These are phyloP conservation scores for Dictyostelium firmibasis DNA, from an alignment of 78 protist genomes.

Conservation along the genomic window DNA sequence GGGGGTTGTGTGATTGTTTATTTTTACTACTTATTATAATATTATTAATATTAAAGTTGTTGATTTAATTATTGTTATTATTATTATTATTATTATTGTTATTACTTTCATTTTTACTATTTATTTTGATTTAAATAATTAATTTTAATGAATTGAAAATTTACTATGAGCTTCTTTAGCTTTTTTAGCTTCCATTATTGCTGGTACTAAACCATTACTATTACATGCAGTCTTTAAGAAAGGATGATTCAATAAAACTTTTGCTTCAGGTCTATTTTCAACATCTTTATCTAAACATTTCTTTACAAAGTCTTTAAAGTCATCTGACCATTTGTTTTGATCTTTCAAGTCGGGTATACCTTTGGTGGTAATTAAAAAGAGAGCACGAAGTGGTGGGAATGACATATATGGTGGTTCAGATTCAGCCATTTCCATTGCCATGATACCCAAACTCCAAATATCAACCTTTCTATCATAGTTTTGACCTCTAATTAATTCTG, in stretches of 20 bases:
- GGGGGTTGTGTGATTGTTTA: not conserved
- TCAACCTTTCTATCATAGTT: conserved; percentile 93
- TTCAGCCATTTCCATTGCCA: too few relatives aligned
- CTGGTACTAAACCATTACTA: conserved; percentile 38
- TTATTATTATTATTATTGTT: not conserved
- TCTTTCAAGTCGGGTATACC: conserved; percentile 88
- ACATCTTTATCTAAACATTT: conserved; percentile 87
- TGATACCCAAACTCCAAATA: conserved; percentile 95
- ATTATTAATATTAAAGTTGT: too few relatives aligned
- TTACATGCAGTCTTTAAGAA: conserved; percentile 76
- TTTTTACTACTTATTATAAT: not conserved
- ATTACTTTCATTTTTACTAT: not conserved
- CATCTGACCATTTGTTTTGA: conserved; percentile 80
- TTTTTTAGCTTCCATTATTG: conserved; percentile 58
- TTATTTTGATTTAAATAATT: not conserved
- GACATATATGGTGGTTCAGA: conserved; percentile 90
- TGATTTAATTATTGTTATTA: too few relatives aligned
- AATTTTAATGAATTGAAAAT: conserved; percentile 24
- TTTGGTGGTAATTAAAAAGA: conserved; percentile 92
- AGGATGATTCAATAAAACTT: conserved; percentile 63
- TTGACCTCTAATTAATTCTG: conserved; percentile 91
- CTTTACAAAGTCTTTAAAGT: conserved; percentile 89
- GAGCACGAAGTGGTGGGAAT: conserved; percentile 88
- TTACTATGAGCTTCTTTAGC: conserved; percentile 73
- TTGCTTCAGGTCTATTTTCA: conserved; percentile 81